phyloP scores from a whole-genome alignment of 1,284 basidiomycete species.

The Heterobasidion annosum region DNA sequence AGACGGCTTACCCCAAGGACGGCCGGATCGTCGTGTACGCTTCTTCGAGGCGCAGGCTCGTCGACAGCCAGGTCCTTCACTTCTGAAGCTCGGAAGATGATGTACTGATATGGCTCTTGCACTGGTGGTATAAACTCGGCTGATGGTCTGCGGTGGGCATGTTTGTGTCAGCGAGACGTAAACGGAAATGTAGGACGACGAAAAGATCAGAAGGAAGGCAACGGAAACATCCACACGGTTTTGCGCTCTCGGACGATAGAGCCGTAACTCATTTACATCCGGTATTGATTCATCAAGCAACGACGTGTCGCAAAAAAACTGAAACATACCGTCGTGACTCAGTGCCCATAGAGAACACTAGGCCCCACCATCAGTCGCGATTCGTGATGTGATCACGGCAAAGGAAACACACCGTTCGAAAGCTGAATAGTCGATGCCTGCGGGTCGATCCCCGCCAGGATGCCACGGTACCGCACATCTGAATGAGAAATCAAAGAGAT shows the following conservation, averaged over 20 bases:
- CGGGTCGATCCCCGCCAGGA: slow-evolving; percentile 79
- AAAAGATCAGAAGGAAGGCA: slow-evolving; percentile 62
- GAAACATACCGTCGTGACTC: slow-evolving; percentile 69
- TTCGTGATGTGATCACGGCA: slow-evolving; percentile 1
- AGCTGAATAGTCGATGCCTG: slow-evolving; percentile 79
- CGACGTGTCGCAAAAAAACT: slow-evolving; percentile 9
- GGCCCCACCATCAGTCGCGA: neutral
- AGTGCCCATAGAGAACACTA: slow-evolving; percentile 85
- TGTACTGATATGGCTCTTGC: slow-evolving; percentile 71
- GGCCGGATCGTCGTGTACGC: slow-evolving; percentile 70
- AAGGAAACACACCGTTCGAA: slow-evolving; percentile 57
- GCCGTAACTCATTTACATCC: slow-evolving; percentile 55
- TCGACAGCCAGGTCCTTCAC: slow-evolving; percentile 76
- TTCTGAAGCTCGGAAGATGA: slow-evolving; percentile 77
- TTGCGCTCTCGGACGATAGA: slow-evolving; percentile 62
- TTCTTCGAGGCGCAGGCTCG: slow-evolving; percentile 47
- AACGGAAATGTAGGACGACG: slow-evolving; percentile 4
- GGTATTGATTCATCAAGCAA: slow-evolving; percentile 39
- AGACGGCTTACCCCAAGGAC: slow-evolving; percentile 55
- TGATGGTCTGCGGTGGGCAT: slow-evolving; percentile 38
- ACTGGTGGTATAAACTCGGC: slow-evolving; percentile 70
- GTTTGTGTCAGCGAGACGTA: slow-evolving; percentile 12
- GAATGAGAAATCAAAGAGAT: slow-evolving; percentile 87
- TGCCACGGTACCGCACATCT: slow-evolving; percentile 85
- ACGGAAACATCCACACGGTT: slow-evolving; percentile 64